A percentile compares a stretch with the other conserved stretches of the same genome.
These are phyloP conservation scores for Nosema muscidifuracis DNA, from an alignment of 371 early-diverging fungal genomes.

Conservation along the genomic window DNA sequence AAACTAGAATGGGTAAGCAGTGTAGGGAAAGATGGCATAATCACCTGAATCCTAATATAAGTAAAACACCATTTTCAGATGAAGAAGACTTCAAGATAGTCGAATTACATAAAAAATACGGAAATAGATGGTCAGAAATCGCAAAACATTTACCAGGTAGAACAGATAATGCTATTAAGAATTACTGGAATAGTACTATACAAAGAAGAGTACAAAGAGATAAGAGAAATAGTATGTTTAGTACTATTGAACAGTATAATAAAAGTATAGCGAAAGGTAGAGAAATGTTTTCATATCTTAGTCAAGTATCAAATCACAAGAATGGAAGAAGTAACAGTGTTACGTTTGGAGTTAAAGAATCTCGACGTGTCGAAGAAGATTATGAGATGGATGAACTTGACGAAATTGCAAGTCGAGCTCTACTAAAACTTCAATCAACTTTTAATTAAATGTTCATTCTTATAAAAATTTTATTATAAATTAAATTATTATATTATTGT, in stretches of 20 bases:
- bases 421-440: conserved; percentile 11
- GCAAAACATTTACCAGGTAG: conserved; percentile 62
- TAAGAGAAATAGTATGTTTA: conserved; percentile 51
- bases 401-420: conserved; percentile 27
- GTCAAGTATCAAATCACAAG: too few species aligned
- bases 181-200: conserved; percentile 63
- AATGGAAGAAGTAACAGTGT: neutral
- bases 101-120: conserved; percentile 56
- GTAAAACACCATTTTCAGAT: conserved; percentile 61
- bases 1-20: conserved; percentile 63
- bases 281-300: neutral
- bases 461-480: too few species aligned
- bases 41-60: conserved; percentile 62
- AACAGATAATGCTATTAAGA: conserved; percentile 64
- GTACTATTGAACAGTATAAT: conserved; percentile 40
- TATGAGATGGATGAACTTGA: conserved; percentile 31
- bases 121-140: conserved; percentile 64
- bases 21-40: conserved; percentile 65
- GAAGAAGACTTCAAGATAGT: conserved; percentile 59
- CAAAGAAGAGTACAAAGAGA: conserved; percentile 50
- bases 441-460: too few species aligned
- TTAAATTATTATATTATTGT: too few species aligned
- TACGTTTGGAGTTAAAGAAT: neutral
- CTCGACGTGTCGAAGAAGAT: neutral
- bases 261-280: neutral